A percentile compares a stretch with the other conserved stretches of the same genome.
These are phyloP conservation scores for Russula compacta DNA, from an alignment of 768 basidiomycete species.

Conservation along the genomic window DNA sequence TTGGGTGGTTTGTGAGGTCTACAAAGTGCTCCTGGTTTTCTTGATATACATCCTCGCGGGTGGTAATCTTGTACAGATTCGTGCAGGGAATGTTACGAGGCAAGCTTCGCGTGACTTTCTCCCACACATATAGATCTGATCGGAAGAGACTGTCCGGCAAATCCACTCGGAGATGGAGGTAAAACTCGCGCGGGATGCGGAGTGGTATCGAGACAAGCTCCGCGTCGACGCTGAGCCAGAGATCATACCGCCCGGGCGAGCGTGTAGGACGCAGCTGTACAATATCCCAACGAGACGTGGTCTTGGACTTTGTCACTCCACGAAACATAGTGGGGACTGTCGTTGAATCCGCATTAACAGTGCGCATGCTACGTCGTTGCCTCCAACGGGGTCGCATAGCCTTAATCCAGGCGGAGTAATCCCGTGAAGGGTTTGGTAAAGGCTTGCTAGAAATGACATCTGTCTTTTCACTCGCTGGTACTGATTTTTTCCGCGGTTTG, in stretches of 20 bases:
- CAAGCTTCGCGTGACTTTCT: slow-evolving; percentile 66
- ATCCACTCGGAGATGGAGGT: slow-evolving; percentile 75
- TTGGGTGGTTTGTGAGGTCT: slow-evolving; percentile 85
- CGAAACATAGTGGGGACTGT: slow-evolving; percentile 70
- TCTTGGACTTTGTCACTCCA: slow-evolving; percentile 44
- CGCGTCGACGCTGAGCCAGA: slow-evolving; percentile 82
- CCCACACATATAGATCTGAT: slow-evolving; percentile 55
- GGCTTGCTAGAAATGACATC: slow-evolving; percentile 25
- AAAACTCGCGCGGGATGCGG: slow-evolving; percentile 86
- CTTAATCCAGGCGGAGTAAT: slow-evolving; percentile 72
- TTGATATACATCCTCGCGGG: slow-evolving; percentile 76
- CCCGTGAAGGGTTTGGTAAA: slow-evolving; percentile 51
- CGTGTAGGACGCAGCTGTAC: slow-evolving; percentile 78
- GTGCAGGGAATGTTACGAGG: slow-evolving; percentile 70
- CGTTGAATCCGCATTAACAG: slow-evolving; percentile 28
- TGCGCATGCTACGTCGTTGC: slow-evolving; percentile 40
- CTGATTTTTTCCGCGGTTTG: slow-evolving; percentile 33
- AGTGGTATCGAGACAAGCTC: slow-evolving; percentile 74
- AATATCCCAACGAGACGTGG: slow-evolving; percentile 80
- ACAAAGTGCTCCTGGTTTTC: slow-evolving; percentile 87
- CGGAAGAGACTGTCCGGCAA: slow-evolving; percentile 60
- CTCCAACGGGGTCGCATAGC: slow-evolving; percentile 76
- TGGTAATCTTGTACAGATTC: slow-evolving; percentile 76
- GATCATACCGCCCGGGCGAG: slow-evolving; percentile 68
- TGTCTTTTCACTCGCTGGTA: slow-evolving; percentile 35